Conservation (phyloP, 2,329 filamentous ascomycete species). For the Trichoderma sp. region DNA sequence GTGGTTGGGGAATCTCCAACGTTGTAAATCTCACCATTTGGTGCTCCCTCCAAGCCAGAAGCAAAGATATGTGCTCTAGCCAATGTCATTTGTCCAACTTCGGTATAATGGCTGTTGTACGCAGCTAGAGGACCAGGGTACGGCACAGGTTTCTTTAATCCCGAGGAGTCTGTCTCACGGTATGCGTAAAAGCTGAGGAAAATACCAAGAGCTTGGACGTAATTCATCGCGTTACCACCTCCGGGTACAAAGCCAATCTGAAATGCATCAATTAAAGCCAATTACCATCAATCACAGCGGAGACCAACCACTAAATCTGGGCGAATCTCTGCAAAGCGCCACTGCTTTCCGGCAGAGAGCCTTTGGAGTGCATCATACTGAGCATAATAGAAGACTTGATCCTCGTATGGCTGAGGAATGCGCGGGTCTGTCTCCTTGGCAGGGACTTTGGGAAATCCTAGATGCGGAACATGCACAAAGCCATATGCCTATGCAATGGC, state of each 20-base stretch:
- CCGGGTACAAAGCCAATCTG: constrained; percentile 15
- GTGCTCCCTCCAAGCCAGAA: neutral
- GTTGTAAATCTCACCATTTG: constrained; percentile 9
- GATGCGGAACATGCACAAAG: constrained; percentile 4
- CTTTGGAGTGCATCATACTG: neutral
- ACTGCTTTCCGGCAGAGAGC: constrained; percentile 6
- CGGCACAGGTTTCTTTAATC: neutral
- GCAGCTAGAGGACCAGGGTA: constrained; percentile 8
- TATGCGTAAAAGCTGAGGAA: constrained; percentile 16
- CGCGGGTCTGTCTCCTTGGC: constrained; percentile 11
- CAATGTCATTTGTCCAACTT: constrained; percentile 7
- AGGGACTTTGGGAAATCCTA: constrained; percentile 12
- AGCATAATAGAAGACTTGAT: constrained; percentile 16
- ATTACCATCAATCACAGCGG: neutral
- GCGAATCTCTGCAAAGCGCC: constrained; percentile 16
- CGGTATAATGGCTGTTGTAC: constrained; percentile 1
- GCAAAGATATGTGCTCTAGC: constrained; percentile 13
- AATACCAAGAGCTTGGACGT: constrained; percentile 3
- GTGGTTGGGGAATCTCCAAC: constrained; percentile 11
- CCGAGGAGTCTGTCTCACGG: neutral
- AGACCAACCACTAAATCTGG: constrained; percentile 9
- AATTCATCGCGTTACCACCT: constrained; percentile 11
- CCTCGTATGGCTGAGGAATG: constrained; percentile 12
- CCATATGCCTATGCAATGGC: neutral
- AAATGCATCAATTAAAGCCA: neutral